A percentile compares a stretch with the other conserved stretches of the same genome.
Conservation (phyloP, 768 basidiomycete species). For the Amanita rubescens region DNA sequence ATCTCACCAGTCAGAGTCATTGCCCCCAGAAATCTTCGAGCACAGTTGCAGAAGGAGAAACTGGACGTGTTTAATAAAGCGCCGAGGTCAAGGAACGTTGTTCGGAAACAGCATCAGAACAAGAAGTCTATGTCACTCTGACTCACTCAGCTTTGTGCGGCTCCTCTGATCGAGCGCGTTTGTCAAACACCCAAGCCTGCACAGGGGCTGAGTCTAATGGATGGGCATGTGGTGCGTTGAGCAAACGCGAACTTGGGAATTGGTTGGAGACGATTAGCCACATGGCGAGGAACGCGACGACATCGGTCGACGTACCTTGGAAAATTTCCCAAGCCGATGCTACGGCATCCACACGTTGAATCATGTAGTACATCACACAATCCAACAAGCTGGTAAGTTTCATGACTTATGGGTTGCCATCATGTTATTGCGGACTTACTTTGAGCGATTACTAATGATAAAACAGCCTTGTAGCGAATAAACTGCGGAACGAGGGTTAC, state of each 20-base stretch:
- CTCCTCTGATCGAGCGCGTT: slow-evolving; percentile 86
- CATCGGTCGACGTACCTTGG: slow-evolving; percentile 77
- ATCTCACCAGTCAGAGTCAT: slow-evolving; percentile 51
- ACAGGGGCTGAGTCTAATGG: slow-evolving; percentile 66
- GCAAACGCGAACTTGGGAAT: slow-evolving; percentile 60
- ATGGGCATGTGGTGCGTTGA: slow-evolving; percentile 62
- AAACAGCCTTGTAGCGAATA: too few species aligned
- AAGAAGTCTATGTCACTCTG: slow-evolving; percentile 88
- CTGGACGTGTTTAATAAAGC: slow-evolving; percentile 67
- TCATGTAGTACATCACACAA: slow-evolving; percentile 55
- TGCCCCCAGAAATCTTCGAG: slow-evolving; percentile 49
- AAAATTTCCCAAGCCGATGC: slow-evolving; percentile 62
- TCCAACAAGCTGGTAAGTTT: slow-evolving; percentile 62
- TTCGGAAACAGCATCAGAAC: slow-evolving; percentile 69
- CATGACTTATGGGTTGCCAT: not conserved
- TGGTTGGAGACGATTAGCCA: slow-evolving; percentile 74
- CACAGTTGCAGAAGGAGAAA: slow-evolving; percentile 69
- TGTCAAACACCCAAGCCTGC: slow-evolving; percentile 54
- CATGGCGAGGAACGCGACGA: slow-evolving; percentile 66
- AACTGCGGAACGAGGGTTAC: too few species aligned
- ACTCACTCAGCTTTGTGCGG: slow-evolving; percentile 82
- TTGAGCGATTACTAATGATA: too few species aligned
- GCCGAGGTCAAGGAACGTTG: slow-evolving; percentile 51
- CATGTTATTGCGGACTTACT: slow-evolving; percentile 5
- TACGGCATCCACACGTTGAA: slow-evolving; percentile 60